Evolutionary conservation across 2,329 filamentous ascomycete genomes (phyloP).

Genomic region (Colletotrichum lentis): DNA sequence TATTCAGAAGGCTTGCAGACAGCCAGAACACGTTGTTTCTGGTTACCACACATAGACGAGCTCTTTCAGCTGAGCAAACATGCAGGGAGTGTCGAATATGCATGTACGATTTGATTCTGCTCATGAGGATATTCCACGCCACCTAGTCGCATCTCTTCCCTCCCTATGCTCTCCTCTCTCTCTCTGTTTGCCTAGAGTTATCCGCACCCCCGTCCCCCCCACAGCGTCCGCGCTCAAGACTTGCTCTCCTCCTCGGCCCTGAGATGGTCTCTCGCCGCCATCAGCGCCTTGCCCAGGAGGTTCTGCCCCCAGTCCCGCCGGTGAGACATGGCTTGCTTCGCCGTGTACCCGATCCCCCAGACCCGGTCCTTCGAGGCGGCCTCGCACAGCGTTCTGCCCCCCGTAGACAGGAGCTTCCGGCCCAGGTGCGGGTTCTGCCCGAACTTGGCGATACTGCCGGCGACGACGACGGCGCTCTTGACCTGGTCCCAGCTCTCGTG

Average conservation of each 20-base stretch:
- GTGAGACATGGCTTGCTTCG: conserved; percentile 11
- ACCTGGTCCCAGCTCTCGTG: conserved; percentile 45
- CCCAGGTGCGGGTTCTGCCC: conserved; percentile 43
- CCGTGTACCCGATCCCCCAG: conserved; percentile 32
- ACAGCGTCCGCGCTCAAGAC: background rate
- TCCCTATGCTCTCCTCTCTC: no score
- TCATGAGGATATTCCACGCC: no score
- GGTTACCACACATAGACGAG: no score
- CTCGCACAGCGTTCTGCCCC: conserved; percentile 45
- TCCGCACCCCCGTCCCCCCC: no score
- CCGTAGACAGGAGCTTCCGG: conserved; percentile 45
- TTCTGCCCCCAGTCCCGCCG: conserved; percentile 1
- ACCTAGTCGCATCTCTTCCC: no score
- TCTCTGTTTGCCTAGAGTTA: no score
- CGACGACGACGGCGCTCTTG: conserved; percentile 46
- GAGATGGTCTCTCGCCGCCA: conserved; percentile 6
- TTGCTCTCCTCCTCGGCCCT: background rate
- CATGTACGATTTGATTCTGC: no score
- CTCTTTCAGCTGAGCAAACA: no score
- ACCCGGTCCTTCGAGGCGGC: conserved; percentile 45
- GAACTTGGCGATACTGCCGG: conserved; percentile 48
- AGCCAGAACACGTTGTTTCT: no score
- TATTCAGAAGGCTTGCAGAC: no score
- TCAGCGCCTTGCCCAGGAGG: conserved; percentile 5
- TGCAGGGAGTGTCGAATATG: no score